phyloP scores from a whole-genome alignment of 305 asterid species.

The Fraxinus latifolia region DNA sequence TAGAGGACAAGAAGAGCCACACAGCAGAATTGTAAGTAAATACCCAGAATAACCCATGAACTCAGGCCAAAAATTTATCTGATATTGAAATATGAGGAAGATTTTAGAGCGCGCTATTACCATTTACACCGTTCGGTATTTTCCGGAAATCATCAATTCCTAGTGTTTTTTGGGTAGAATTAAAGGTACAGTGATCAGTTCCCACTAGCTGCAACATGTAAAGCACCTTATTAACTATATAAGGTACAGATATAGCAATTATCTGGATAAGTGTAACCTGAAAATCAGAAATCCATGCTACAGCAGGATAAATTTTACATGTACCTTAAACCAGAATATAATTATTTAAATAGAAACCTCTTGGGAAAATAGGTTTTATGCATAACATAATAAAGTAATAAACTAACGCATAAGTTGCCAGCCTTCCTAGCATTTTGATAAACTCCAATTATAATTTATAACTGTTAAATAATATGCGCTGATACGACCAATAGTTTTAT shows the following conservation, averaged over 20 bases:
- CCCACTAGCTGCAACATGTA: conserved; percentile 77
- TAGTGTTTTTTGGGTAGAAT: conserved; percentile 74
- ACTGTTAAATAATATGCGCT: neutral
- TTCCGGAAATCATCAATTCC: conserved; percentile 87
- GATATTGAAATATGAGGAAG: neutral
- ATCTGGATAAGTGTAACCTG: neutral
- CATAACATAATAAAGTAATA: neutral
- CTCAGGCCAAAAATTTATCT: neutral
- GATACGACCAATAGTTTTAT: neutral
- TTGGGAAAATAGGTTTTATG: neutral
- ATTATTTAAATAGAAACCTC: neutral
- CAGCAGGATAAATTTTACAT: neutral
- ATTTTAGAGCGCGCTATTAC: conserved; percentile 29
- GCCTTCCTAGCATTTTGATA: neutral
- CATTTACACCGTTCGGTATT: conserved; percentile 98
- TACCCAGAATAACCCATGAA: neutral
- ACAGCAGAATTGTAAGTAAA: conserved; percentile 7
- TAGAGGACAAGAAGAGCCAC: conserved; percentile 25
- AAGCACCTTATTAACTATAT: conserved; percentile 16
- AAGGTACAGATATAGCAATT: neutral
- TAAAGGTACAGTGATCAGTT: conserved; percentile 96
- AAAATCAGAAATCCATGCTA: conserved; percentile 8
- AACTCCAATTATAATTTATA: neutral
- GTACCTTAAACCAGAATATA: neutral
- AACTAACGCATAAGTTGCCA: neutral